Evolutionary conservation across 2,329 filamentous ascomycete species (phyloP).

Genomic region (Hyphodiscus sp.): DNA sequence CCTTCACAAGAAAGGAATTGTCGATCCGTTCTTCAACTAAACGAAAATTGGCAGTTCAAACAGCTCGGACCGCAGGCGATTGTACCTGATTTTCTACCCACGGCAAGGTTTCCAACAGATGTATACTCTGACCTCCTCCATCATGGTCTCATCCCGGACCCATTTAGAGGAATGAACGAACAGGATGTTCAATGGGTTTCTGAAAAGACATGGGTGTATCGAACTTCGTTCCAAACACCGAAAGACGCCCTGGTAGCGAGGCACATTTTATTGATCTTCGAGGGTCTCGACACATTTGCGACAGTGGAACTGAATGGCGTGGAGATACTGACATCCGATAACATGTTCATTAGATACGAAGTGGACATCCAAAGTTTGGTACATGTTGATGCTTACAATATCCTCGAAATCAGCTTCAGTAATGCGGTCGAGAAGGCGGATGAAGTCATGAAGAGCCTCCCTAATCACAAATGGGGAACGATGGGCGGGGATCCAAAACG

Average conservation of each 20-base stretch:
- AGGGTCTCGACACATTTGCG: slow-evolving; percentile 59
- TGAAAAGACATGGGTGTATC: slow-evolving; percentile 40
- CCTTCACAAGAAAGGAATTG: neutral
- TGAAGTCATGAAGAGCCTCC: neutral
- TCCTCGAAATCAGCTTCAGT: slow-evolving; percentile 49
- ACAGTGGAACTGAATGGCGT: slow-evolving; percentile 49
- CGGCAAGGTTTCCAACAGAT: slow-evolving; percentile 3
- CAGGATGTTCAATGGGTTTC: slow-evolving; percentile 42
- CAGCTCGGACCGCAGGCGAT: neutral
- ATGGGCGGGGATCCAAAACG: neutral
- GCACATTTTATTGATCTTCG: slow-evolving; percentile 47
- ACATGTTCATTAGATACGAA: slow-evolving; percentile 58
- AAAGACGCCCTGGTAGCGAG: slow-evolving; percentile 21
- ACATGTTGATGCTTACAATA: slow-evolving; percentile 32
- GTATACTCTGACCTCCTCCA: slow-evolving; percentile 5
- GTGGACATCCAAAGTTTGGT: slow-evolving; percentile 41
- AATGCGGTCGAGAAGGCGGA: neutral
- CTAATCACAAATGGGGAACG: neutral
- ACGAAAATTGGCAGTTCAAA: slow-evolving; percentile 4
- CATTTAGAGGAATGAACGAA: slow-evolving; percentile 44
- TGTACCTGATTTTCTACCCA: neutral
- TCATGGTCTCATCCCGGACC: slow-evolving; percentile 35
- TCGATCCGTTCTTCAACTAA: neutral
- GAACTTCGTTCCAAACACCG: slow-evolving; percentile 2
- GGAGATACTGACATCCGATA: slow-evolving; percentile 48